Conservation (phyloP, 805 yeast species). For the Candida chauliodis region DNA sequence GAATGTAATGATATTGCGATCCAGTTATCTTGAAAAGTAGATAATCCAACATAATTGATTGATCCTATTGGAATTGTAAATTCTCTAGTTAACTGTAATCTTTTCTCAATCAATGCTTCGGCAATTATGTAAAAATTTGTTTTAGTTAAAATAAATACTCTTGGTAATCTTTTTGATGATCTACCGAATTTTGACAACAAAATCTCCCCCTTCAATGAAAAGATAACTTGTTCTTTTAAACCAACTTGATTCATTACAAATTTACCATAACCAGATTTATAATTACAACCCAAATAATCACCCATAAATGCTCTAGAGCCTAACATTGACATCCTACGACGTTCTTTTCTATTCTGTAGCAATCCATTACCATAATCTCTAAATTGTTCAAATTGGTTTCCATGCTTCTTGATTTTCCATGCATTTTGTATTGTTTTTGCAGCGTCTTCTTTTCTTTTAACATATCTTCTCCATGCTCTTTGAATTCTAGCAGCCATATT, state of each 20-base stretch:
- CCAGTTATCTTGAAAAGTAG: slow-evolving; percentile 90
- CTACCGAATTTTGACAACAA: slow-evolving; percentile 87
- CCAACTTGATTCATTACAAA: slow-evolving; percentile 69
- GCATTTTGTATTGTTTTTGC: slow-evolving; percentile 78
- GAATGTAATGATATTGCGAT: slow-evolving; percentile 57
- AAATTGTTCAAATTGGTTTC: slow-evolving; percentile 77
- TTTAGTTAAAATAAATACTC: slow-evolving; percentile 68
- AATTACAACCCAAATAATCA: slow-evolving; percentile 88
- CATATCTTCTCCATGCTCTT: slow-evolving; percentile 89
- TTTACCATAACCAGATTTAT: slow-evolving; percentile 64
- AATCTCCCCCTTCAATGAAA: slow-evolving; percentile 79
- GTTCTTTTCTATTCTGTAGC: slow-evolving; percentile 74
- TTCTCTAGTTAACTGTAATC: slow-evolving; percentile 58
- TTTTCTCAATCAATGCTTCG: slow-evolving; percentile 62
- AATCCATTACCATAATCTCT: slow-evolving; percentile 79
- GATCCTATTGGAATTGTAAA: slow-evolving; percentile 54
- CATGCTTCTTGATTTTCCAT: slow-evolving; percentile 77
- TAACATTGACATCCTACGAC: slow-evolving; percentile 80
- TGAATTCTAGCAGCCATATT: slow-evolving; percentile 97
- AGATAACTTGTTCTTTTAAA: slow-evolving; percentile 64
- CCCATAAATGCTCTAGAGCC: slow-evolving; percentile 91
- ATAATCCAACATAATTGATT: slow-evolving; percentile 62
- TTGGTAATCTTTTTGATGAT: slow-evolving; percentile 74
- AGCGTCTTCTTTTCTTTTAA: slow-evolving; percentile 78
- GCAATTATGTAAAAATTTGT: slow-evolving; percentile 64